Evolutionary conservation across 164 flowering plant species (phyloP), one percentile per base, ranked within the genome.

Genomic region (Liquidambar formosana): DNA sequence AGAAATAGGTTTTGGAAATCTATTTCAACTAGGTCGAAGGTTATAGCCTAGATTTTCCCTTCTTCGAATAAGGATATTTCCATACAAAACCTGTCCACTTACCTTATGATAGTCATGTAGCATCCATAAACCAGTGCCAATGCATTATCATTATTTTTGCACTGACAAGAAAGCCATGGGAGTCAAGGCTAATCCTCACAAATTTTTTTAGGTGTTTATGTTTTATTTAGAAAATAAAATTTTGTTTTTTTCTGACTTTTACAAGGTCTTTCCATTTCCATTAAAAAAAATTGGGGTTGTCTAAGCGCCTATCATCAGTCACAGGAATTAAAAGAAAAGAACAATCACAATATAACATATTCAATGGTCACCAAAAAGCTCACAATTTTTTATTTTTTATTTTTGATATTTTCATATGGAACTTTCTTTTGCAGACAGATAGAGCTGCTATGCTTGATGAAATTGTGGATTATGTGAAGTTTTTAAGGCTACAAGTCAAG

Each of bases 361-460:
- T 4, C 6, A 63, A 22, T 63, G 53, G 52, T 18, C 26, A n/a
- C 44, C 15, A 21, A 45, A 5, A 26, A 49, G 12, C 14, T 14
- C 16, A 33, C 41, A 6, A 2, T 2, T 33, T 2, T 33, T 33
- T 33, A n/a, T n/a, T n/a, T n/a, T n/a, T n/a, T 48, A n/a, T 51
- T 1, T 11, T 59, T 22, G 22, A 15, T 48, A 19, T 10, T 64
- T 38, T 41, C 13, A 26, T 56, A 38, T 14, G 15, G 27, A 22
- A 19, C 27, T 22, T 66, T 52, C 33, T 22, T 52, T 26, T 45
- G 48, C 82, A 81, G 84, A 79, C 80, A 0, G 82, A 81, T 52
- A 73, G 79, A 63, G 84, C 84, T 47, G 82, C 80, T 14, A 81
- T 78, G 84, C 80, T 81, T 72, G 84, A 81, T 67, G 84, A 77